These are phyloP conservation scores for Penicillium roqueforti DNA, from an alignment of 495 filamentous ascomycete species.

Conservation along the genomic window DNA sequence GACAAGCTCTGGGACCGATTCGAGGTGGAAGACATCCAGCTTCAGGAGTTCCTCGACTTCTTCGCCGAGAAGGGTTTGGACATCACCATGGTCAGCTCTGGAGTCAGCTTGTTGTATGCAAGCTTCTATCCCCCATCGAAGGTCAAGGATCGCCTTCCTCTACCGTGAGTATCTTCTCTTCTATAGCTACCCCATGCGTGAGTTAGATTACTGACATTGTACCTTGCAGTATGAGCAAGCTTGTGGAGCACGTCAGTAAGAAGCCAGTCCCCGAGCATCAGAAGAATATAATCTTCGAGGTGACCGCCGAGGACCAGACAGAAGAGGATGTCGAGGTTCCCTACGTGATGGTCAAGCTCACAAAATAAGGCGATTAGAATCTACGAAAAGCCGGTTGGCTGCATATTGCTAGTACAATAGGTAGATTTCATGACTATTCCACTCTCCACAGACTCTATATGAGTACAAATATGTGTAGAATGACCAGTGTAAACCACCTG, in stretches of 20 bases:
- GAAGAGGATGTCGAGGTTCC: constrained; percentile 97
- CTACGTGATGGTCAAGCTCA: constrained; percentile 85
- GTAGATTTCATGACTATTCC: constrained; percentile 3
- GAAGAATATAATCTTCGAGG: constrained; percentile 93
- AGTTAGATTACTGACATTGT: constrained; percentile 10
- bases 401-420: constrained; percentile 1
- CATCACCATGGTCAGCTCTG: constrained; percentile 92
- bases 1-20: constrained; percentile 99
- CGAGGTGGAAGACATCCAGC: constrained; percentile 79
- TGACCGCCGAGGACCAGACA: constrained; percentile 83
- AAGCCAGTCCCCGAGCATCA: constrained; percentile 88
- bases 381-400: background rate
- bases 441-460: background rate
- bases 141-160: constrained; percentile 71
- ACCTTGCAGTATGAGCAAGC: constrained; percentile 65
- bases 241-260: constrained; percentile 86
- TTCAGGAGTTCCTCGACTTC: constrained; percentile 75
- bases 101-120: constrained; percentile 93
- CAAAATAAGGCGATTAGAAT: constrained; percentile 29
- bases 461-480: background rate
- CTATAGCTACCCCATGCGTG: constrained; percentile 6
- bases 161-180: constrained; percentile 52
- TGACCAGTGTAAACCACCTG: background rate
- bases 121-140: constrained; percentile 89
- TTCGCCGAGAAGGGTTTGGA: constrained; percentile 76